Evolutionary conservation across 1,139 yeast species (phyloP).

Genomic region (Yamadazyma kanchanaburiensis): DNA sequence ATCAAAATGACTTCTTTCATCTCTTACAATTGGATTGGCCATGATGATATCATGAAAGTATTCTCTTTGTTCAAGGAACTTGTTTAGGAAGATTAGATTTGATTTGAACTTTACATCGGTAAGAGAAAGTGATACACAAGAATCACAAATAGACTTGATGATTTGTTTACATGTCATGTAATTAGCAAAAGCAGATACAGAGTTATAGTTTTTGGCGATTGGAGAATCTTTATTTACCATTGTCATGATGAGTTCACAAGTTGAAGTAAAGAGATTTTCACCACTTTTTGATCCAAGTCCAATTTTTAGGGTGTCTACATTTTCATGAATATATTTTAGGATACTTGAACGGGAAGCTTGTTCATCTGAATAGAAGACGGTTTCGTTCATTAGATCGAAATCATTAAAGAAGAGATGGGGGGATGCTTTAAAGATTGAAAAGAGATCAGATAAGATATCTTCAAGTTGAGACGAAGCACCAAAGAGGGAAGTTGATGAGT

Average conservation of each 20-base stretch:
- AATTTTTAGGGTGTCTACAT: constrained; percentile 28
- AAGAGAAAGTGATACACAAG: constrained; percentile 31
- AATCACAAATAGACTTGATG: constrained; percentile 34
- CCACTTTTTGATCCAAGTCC: constrained; percentile 24
- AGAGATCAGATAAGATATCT: constrained; percentile 34
- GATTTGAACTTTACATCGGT: constrained; percentile 38
- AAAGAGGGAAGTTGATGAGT: constrained; percentile 7
- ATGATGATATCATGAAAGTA: constrained; percentile 18
- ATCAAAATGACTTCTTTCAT: constrained; percentile 12
- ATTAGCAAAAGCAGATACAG: constrained; percentile 23
- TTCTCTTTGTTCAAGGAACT: constrained; percentile 21
- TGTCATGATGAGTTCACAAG: constrained; percentile 31
- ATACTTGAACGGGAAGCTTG: constrained; percentile 12
- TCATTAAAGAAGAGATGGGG: constrained; percentile 39
- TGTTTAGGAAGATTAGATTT: constrained; percentile 34
- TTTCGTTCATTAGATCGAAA: constrained; percentile 19
- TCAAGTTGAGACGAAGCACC: constrained; percentile 17
- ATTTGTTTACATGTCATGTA: constrained; percentile 31
- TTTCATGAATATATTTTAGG: constrained; percentile 23
- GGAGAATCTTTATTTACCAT: constrained; percentile 21
- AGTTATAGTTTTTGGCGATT: constrained; percentile 17
- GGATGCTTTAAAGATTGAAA: constrained; percentile 29
- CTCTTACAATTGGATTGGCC: constrained; percentile 19
- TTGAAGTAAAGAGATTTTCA: constrained; percentile 30
- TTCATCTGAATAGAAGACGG: constrained; percentile 12